Conservation (phyloP, 78 protist species). For the Dictyostelium firmibasis region DNA sequence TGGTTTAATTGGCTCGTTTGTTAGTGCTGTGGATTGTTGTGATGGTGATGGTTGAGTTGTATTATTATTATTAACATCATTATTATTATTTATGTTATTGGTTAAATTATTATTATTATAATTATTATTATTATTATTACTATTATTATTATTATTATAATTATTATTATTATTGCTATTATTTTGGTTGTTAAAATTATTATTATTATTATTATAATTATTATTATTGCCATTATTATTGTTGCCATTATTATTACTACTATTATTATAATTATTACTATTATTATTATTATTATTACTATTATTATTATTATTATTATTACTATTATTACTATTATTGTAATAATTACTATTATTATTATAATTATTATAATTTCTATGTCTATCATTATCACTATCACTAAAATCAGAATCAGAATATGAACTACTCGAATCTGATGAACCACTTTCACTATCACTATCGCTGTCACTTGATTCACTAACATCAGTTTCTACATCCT, state of each 20-base stretch:
- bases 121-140: not conserved
- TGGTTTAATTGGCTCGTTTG: not conserved
- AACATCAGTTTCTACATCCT: slow-evolving; percentile 5
- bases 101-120: not conserved
- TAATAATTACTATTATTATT: not conserved
- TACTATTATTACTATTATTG: not conserved
- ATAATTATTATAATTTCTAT: not conserved
- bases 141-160: not conserved
- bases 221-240: not conserved
- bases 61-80: not conserved
- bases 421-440: slow-evolving; percentile 41
- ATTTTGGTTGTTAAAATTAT: no score
- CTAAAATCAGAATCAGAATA: slow-evolving; percentile 73
- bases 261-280: no score
- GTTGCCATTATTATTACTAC: not conserved
- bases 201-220: not conserved
- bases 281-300: not conserved
- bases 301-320: not conserved
- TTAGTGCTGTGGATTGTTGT: not conserved
- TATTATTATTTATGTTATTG: not conserved
- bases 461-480: slow-evolving; percentile 32
- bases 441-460: slow-evolving; percentile 41
- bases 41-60: not conserved
- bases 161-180: not conserved
- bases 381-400: slow-evolving; percentile 65